phyloP scores from a whole-genome alignment of 768 basidiomycete genomes.

The Boletus subparvulus region DNA sequence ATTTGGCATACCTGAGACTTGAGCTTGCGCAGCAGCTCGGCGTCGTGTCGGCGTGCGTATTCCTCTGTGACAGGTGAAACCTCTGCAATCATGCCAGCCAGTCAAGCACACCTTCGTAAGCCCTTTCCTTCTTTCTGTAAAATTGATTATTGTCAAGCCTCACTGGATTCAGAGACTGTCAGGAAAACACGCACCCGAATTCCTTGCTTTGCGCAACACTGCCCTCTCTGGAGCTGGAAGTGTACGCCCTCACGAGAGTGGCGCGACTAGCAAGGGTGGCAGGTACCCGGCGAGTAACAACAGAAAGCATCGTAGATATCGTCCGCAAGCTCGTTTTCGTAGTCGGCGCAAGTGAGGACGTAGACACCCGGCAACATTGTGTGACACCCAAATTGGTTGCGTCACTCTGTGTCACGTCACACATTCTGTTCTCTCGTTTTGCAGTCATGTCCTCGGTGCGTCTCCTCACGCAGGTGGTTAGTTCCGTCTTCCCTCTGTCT shows the following conservation, averaged over 20 bases:
- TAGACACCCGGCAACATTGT: not conserved
- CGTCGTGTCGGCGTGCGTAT: slow-evolving; percentile 60
- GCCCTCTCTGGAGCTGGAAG: slow-evolving; percentile 48
- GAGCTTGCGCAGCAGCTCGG: slow-evolving; percentile 58
- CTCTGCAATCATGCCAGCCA: not conserved
- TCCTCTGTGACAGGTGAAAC: slow-evolving; percentile 47
- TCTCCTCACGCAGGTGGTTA: slow-evolving; percentile 57
- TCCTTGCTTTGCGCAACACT: slow-evolving; percentile 60
- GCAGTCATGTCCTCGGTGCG: slow-evolving; percentile 57
- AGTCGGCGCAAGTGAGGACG: not conserved
- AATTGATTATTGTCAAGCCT: not conserved
- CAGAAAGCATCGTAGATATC: slow-evolving; percentile 23
- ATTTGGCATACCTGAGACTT: slow-evolving; percentile 46
- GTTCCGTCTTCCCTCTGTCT: not conserved
- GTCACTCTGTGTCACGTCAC: slow-evolving; percentile 45
- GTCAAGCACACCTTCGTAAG: slow-evolving; percentile 53
- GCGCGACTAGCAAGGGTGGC: slow-evolving; percentile 36
- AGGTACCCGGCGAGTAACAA: slow-evolving; percentile 41
- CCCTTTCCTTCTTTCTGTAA: slow-evolving; percentile 70
- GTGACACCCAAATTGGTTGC: slow-evolving; percentile 24
- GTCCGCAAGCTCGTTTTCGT: not conserved
- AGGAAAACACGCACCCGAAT: slow-evolving; percentile 49
- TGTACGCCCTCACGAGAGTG: slow-evolving; percentile 34
- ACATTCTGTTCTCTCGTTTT: slow-evolving; percentile 42
- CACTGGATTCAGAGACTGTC: not conserved